These are phyloP conservation scores for Candida adriatica DNA, from an alignment of 805 yeast species.

Conservation along the genomic window DNA sequence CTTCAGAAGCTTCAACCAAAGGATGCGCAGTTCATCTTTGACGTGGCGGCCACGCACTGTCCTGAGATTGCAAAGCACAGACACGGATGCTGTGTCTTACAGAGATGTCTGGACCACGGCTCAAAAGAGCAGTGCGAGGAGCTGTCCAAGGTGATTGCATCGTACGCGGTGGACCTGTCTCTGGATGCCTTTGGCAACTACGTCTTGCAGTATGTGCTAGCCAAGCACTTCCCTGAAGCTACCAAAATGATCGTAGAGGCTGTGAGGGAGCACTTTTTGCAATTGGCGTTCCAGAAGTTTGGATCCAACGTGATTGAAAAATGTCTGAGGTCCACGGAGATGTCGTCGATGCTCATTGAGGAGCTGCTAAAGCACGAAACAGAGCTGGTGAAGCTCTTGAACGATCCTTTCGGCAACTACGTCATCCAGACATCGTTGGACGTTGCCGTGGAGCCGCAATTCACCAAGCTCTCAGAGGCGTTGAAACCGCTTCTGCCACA, in stretches of 20 bases:
- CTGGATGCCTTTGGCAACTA: conserved; percentile 96
- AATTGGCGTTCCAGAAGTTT: conserved; percentile 78
- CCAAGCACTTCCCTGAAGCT: conserved; percentile 30
- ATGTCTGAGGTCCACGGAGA: conserved; percentile 48
- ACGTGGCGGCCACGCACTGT: conserved; percentile 70
- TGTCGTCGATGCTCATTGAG: conserved; percentile 40
- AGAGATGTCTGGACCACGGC: conserved; percentile 91
- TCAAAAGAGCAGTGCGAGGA: conserved; percentile 58
- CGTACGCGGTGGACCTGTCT: conserved; percentile 60
- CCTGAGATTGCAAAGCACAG: conserved; percentile 86
- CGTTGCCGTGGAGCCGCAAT: conserved; percentile 37
- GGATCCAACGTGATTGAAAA: conserved; percentile 93
- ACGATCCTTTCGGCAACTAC: conserved; percentile 92
- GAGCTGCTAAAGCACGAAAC: conserved; percentile 36
- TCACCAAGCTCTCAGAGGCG: conserved; percentile 45
- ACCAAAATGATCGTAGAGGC: conserved; percentile 28
- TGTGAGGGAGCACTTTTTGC: conserved; percentile 28
- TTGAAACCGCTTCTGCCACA: conserved; percentile 72
- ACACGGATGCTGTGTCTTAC: conserved; percentile 96
- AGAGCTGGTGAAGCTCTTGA: conserved; percentile 46
- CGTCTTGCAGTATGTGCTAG: conserved; percentile 87
- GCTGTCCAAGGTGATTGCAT: conserved; percentile 62
- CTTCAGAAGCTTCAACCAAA: conserved; percentile 59
- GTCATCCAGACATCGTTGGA: conserved; percentile 92
- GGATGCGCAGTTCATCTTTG: conserved; percentile 85